These are phyloP conservation scores for Lathyrus oleraceus DNA, from an alignment of 306 rosid species.

Conservation along the genomic window DNA sequence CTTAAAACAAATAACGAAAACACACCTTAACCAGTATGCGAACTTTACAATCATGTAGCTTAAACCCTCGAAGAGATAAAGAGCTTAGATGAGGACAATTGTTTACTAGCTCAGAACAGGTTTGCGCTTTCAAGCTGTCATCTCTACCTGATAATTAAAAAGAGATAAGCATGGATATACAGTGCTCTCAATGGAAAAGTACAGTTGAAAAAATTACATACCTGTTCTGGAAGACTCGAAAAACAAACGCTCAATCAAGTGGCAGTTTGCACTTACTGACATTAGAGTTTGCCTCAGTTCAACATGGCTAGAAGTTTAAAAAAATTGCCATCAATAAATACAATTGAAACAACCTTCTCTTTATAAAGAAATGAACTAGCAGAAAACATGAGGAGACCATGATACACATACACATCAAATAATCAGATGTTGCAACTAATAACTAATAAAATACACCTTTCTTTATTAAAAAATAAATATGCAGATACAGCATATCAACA, in stretches of 20 bases:
- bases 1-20: conserved; percentile 11
- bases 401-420: conserved; percentile 4
- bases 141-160: conserved; percentile 78
- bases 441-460: not conserved
- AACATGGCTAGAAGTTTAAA: conserved; percentile 63
- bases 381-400: conserved; percentile 22
- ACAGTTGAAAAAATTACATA: conserved; percentile 34
- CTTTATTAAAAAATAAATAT: not conserved
- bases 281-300: conserved; percentile 90
- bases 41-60: conserved; percentile 86
- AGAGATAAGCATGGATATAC: conserved; percentile 39
- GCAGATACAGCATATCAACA: not conserved
- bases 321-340: conserved; percentile 7
- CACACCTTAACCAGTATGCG: conserved; percentile 87
- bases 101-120: conserved; percentile 69
- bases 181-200: conserved; percentile 21
- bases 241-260: conserved; percentile 80
- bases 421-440: not conserved
- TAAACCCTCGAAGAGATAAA: conserved; percentile 94
- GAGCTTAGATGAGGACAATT: conserved; percentile 80
- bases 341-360: conserved; percentile 23
- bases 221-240: conserved; percentile 95
- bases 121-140: conserved; percentile 89
- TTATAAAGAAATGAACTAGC: conserved; percentile 18
- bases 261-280: conserved; percentile 85